These are phyloP conservation scores for Alternaria longipes DNA, from an alignment of 2,329 filamentous ascomycete genomes.

Conservation along the genomic window DNA sequence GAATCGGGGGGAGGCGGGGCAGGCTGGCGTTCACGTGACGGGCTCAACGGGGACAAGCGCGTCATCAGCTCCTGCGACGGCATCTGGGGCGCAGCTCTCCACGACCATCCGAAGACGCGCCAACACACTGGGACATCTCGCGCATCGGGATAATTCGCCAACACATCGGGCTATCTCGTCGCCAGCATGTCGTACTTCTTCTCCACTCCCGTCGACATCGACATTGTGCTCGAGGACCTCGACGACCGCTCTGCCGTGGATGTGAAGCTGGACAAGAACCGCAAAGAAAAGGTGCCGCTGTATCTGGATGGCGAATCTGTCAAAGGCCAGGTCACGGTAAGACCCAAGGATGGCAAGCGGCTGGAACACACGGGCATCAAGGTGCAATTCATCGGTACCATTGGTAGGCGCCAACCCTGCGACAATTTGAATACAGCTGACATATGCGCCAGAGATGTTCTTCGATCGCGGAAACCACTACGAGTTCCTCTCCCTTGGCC, in stretches of 20 bases:
- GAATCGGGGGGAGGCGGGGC: constrained; percentile 7
- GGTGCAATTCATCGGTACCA: constrained; percentile 98
- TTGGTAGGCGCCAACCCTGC: constrained; percentile 67
- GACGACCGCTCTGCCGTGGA: constrained; percentile 96
- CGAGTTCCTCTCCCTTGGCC: constrained; percentile 96
- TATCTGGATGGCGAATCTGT: constrained; percentile 99
- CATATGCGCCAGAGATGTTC: constrained; percentile 82
- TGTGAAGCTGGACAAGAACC: constrained; percentile 97
- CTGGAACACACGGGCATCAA: constrained; percentile 99
- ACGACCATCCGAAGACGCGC: constrained; percentile 12
- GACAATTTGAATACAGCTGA: no score
- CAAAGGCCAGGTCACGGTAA: constrained; percentile 92
- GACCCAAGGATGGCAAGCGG: constrained; percentile 97
- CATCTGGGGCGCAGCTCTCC: constrained; percentile 23
- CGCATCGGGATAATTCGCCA: not conserved
- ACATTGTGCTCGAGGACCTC: constrained; percentile 94
- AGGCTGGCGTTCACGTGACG: constrained; percentile 26
- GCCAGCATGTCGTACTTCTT: constrained; percentile 88
- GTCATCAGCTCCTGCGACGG: constrained; percentile 26
- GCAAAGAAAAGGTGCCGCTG: constrained; percentile 93
- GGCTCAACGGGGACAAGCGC: constrained; percentile 16
- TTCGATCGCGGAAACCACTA: constrained; percentile 99
- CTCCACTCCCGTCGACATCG: constrained; percentile 97
- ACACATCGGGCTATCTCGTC: constrained; percentile 4
- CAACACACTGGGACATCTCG: constrained; percentile 1